Percentiles rank a stretch among this genome's conserved stretches.
Evolutionary conservation across 2,329 filamentous ascomycete genomes (phyloP).

Genomic region (Penicillium sp.): DNA sequence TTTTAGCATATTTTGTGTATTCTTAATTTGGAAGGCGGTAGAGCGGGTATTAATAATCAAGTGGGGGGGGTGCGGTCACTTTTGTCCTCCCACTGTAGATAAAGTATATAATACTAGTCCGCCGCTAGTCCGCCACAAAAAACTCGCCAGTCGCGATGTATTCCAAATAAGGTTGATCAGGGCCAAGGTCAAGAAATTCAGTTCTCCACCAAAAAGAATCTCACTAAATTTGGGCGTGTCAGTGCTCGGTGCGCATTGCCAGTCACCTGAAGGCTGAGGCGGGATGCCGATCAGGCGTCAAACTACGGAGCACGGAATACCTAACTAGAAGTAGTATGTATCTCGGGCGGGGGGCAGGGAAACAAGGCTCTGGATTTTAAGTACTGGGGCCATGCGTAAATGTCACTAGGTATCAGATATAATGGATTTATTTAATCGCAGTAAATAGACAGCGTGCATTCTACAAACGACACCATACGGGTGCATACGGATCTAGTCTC

Average conservation of each 20-base stretch:
- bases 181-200: not conserved
- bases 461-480: too few species aligned
- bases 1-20: too few species aligned
- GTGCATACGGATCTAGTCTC: too few species aligned
- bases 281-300: not conserved
- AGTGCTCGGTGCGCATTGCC: not conserved
- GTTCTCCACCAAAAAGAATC: not conserved
- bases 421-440: too few species aligned
- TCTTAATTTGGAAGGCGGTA: too few species aligned
- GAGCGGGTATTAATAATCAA: too few species aligned
- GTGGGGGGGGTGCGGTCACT: too few species aligned
- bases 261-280: not conserved
- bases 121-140: not conserved
- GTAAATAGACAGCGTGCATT: too few species aligned
- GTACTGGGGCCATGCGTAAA: not conserved
- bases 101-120: not conserved
- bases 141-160: not conserved
- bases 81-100: not conserved
- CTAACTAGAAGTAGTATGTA: not conserved
- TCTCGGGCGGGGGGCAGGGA: not conserved
- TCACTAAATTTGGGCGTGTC: not conserved
- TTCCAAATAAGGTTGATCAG: constrained; percentile 1
- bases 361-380: not conserved
- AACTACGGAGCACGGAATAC: too few species aligned
- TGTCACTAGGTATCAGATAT: not conserved